Conservation (phyloP, 805 yeast species). For the Candida pseudofarinosa region DNA sequence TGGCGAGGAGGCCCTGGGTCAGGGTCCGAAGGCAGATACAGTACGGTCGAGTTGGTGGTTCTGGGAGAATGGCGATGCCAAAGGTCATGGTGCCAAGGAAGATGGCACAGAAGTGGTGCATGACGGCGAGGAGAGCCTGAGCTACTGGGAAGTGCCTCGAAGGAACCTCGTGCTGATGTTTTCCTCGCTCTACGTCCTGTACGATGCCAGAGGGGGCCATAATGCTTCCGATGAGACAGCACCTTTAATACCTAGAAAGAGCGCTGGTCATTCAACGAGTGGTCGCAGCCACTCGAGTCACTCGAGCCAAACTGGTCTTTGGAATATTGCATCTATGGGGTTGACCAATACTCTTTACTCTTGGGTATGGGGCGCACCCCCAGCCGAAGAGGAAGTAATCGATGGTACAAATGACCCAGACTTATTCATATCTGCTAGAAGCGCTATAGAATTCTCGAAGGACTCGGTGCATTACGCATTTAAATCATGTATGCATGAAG, state of each 20-base stretch:
- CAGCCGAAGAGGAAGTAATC: neutral
- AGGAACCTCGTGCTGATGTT: neutral
- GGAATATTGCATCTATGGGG: neutral
- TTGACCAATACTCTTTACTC: neutral
- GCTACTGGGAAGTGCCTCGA: constrained; percentile 6
- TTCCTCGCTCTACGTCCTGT: neutral
- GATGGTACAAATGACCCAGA: constrained; percentile 18
- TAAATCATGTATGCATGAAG: constrained; percentile 11
- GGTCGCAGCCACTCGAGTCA: neutral
- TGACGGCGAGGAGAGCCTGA: constrained; percentile 3
- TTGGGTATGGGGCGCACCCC: neutral
- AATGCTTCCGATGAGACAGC: neutral
- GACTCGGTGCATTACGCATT: constrained; percentile 34
- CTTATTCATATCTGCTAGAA: constrained; percentile 27
- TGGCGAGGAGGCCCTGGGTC: neutral
- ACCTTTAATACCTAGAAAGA: neutral
- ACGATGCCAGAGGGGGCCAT: neutral
- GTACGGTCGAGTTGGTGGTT: constrained; percentile 8
- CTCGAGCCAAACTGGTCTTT: neutral
- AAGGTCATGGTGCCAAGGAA: neutral
- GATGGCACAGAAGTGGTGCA: neutral
- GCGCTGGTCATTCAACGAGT: neutral
- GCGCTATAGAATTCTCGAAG: constrained; percentile 27
- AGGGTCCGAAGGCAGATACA: neutral
- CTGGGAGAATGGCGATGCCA: constrained; percentile 3